Evolutionary conservation across 2,329 filamentous ascomycete species (phyloP).

Genomic region (Pseudohalonectria lignicola): DNA sequence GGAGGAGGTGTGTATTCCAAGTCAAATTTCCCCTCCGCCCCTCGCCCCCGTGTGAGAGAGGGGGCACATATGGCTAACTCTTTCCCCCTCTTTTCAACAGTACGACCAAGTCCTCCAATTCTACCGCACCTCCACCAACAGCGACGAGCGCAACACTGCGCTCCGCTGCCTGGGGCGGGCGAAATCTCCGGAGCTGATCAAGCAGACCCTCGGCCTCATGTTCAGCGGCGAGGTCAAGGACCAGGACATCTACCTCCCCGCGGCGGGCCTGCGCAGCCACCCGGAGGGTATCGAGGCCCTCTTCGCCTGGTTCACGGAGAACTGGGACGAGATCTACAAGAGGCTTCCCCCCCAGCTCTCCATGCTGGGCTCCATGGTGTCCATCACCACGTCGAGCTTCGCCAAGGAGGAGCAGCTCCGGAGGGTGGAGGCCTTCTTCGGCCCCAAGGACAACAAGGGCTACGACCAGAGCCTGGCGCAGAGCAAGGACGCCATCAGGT

Average conservation of each 20-base stretch:
- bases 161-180: slow-evolving; percentile 74
- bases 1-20: slow-evolving; percentile 56
- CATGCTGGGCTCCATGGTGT: slow-evolving; percentile 77
- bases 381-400: slow-evolving; percentile 73
- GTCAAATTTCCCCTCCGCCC: slow-evolving; percentile 11
- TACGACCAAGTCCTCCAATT: slow-evolving; percentile 69
- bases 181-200: slow-evolving; percentile 66
- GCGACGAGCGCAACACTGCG: slow-evolving; percentile 85
- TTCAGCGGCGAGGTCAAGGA: slow-evolving; percentile 78
- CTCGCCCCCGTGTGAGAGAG: not conserved
- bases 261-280: slow-evolving; percentile 67
- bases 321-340: slow-evolving; percentile 78
- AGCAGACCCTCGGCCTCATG: slow-evolving; percentile 66
- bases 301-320: slow-evolving; percentile 73
- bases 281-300: slow-evolving; percentile 68
- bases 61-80: not conserved
- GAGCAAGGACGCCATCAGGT: slow-evolving; percentile 71
- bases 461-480: slow-evolving; percentile 87
- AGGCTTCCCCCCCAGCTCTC: slow-evolving; percentile 76
- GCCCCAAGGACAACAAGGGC: slow-evolving; percentile 66
- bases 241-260: slow-evolving; percentile 87
- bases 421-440: slow-evolving; percentile 72
- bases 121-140: slow-evolving; percentile 63
- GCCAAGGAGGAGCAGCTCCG: slow-evolving; percentile 65
- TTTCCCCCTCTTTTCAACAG: slow-evolving; percentile 20